Evolutionary conservation across 73 alveolate genomes (phyloP).

Genomic region (Paramecium caudatum): DNA sequence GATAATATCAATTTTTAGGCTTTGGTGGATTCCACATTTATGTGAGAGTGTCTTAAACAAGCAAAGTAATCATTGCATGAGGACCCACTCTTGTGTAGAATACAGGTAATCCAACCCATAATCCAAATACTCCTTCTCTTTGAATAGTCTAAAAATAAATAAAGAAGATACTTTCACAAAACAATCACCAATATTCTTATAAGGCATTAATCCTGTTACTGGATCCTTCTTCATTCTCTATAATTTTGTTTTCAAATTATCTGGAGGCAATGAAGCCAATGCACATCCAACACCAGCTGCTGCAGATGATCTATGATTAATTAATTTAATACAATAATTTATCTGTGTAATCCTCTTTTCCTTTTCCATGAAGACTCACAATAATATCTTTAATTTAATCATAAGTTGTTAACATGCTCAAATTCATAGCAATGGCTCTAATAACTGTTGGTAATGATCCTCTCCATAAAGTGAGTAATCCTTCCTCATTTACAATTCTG

Average conservation of each 20-base stretch:
- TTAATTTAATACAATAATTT: constrained; percentile 17
- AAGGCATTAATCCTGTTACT: constrained; percentile 81
- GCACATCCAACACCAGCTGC: constrained; percentile 87
- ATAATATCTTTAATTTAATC: constrained; percentile 89
- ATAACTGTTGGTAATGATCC: constrained; percentile 91
- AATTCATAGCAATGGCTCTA: constrained; percentile 89
- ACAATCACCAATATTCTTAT: constrained; percentile 82
- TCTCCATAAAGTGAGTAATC: constrained; percentile 87
- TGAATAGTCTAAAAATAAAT: neutral
- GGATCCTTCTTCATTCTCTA: constrained; percentile 82
- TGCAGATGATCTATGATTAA: constrained; percentile 69
- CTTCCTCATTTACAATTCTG: constrained; percentile 91
- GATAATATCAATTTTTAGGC: constrained; percentile 30
- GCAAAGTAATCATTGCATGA: constrained; percentile 87
- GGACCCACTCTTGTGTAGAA: constrained; percentile 86
- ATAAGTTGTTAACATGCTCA: constrained; percentile 84
- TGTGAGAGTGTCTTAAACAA: constrained; percentile 69
- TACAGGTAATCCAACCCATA: constrained; percentile 89
- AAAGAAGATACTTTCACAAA: constrained; percentile 68
- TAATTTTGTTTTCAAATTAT: constrained; percentile 86
- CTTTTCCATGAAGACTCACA: constrained; percentile 69
- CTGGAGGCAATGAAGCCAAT: constrained; percentile 86
- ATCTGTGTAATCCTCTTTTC: constrained; percentile 68
- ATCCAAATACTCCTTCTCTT: constrained; percentile 86
- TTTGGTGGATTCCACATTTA: constrained; percentile 60